phyloP scores from a whole-genome alignment of 208 protist species.

The Trypanosoma cruzi region DNA sequence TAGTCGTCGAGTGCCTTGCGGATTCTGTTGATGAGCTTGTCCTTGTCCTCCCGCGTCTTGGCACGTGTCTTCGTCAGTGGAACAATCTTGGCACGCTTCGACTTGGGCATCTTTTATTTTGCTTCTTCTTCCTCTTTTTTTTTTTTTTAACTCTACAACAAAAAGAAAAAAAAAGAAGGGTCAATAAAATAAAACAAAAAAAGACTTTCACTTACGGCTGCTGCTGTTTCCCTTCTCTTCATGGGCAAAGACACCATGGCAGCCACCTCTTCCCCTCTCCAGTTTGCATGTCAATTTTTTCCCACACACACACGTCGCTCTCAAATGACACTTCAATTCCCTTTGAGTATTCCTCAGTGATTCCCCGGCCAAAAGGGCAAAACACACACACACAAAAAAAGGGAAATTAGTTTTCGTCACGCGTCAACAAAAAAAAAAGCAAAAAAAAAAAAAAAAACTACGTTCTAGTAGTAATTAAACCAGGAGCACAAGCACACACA shows the following conservation, averaged over 20 bases:
- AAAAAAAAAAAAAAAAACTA: conserved; percentile 15
- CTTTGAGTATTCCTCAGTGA: too few relatives aligned
- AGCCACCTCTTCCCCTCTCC: too few relatives aligned
- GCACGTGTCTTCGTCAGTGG: conserved; percentile 89
- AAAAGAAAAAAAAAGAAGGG: not conserved
- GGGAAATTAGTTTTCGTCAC: not conserved
- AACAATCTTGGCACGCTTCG: conserved; percentile 83
- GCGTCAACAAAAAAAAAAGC: conserved; percentile 14
- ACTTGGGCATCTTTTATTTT: conserved; percentile 73
- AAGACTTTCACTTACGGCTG: not conserved
- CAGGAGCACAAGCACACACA: too few relatives aligned
- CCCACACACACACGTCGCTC: too few relatives aligned
- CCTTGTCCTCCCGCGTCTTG: conserved; percentile 92
- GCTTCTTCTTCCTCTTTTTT: not conserved
- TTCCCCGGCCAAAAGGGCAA: too few relatives aligned
- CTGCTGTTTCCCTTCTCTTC: not conserved
- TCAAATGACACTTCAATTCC: too few relatives aligned
- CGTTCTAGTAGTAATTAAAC: too few relatives aligned
- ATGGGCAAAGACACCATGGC: too few relatives aligned
- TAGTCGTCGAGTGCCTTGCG: conserved; percentile 86
- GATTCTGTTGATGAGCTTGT: conserved; percentile 91
- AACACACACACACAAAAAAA: too few relatives aligned
- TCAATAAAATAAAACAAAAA: not conserved
- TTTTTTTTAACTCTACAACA: not conserved
- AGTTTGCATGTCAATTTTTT: too few relatives aligned